These are phyloP conservation scores for Calonectria naviculata DNA, from an alignment of 2,329 filamentous ascomycete genomes.

Conservation along the genomic window DNA sequence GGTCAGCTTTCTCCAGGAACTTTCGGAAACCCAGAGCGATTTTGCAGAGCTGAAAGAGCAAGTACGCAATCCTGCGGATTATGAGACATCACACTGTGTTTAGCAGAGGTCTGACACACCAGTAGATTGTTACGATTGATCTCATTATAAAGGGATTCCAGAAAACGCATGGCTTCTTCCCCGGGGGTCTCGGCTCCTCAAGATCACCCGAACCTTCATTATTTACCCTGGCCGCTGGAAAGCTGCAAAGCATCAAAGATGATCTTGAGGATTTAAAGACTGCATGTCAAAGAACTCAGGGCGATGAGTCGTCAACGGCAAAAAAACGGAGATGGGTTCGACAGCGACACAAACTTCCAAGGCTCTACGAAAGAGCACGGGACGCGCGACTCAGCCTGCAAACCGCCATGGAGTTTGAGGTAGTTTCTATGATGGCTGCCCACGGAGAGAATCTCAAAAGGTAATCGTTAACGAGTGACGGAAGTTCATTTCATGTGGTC, in stretches of 20 bases:
- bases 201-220: neutral
- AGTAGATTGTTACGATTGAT: neutral
- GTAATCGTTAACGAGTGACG: neutral
- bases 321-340: neutral
- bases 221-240: neutral
- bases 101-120: neutral
- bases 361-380: neutral
- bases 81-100: too few species aligned
- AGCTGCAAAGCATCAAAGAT: neutral
- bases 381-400: neutral
- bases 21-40: neutral
- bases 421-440: neutral
- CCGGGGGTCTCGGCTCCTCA: neutral
- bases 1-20: neutral
- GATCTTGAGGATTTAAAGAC: neutral
- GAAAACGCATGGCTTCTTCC: neutral
- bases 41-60: neutral
- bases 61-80: neutral
- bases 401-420: neutral
- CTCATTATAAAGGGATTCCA: neutral
- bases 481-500: neutral
- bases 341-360: neutral
- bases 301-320: neutral
- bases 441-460: neutral
- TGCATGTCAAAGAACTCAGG: neutral